Conservation (phyloP, 2,329 filamentous ascomycete genomes). For the Delphinella strobiligena region DNA sequence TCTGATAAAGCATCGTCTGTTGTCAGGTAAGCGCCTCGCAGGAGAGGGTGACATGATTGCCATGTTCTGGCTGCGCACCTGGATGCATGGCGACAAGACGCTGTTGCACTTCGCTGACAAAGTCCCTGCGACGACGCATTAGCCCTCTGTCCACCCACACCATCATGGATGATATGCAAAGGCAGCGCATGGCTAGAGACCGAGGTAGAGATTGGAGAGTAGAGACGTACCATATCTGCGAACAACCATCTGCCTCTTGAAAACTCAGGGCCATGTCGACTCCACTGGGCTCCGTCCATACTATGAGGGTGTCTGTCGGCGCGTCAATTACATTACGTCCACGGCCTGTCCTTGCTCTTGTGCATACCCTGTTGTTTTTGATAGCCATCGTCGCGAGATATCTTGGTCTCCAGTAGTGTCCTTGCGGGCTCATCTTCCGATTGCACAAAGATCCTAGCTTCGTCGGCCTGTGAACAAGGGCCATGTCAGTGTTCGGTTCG, state of each 20-base stretch:
- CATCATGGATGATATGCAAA: too few relatives aligned
- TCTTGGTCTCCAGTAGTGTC: constrained; percentile 75
- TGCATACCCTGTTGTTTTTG: constrained; percentile 87
- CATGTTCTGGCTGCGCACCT: constrained; percentile 40
- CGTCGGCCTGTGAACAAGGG: constrained; percentile 45
- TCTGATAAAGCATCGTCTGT: constrained; percentile 80
- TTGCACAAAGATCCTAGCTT: constrained; percentile 78
- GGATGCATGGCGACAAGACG: constrained; percentile 52
- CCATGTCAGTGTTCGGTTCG: constrained; percentile 7
- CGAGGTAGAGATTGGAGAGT: not conserved
- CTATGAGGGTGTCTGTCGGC: constrained; percentile 72
- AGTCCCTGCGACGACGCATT: constrained; percentile 52
- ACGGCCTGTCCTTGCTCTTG: constrained; percentile 10
- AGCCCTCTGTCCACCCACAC: not conserved
- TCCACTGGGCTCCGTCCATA: constrained; percentile 88
- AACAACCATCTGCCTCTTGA: constrained; percentile 90
- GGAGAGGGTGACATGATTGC: not conserved
- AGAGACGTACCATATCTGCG: constrained; percentile 65
- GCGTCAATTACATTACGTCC: constrained; percentile 2
- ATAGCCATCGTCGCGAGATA: constrained; percentile 88
- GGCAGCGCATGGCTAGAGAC: too few relatives aligned
- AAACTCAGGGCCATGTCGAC: constrained; percentile 98
- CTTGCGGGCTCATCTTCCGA: constrained; percentile 84
- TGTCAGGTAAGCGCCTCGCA: not conserved
- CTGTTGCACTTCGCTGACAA: constrained; percentile 76